These are phyloP conservation scores for Starmera caribaea DNA, from an alignment of 805 yeast genomes.

Conservation along the genomic window DNA sequence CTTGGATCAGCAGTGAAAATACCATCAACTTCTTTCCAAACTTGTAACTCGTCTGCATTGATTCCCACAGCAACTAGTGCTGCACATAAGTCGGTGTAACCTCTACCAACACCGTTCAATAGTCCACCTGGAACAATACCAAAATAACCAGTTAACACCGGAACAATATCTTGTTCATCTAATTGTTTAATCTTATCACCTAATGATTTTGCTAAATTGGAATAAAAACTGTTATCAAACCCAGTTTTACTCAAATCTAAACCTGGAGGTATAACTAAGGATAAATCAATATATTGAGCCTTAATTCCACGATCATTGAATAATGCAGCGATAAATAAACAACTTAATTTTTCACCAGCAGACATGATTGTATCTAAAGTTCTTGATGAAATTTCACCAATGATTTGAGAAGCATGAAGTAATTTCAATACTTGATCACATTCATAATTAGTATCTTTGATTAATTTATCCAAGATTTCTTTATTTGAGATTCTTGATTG, in stretches of 20 bases:
- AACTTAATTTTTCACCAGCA: slow-evolving; percentile 87
- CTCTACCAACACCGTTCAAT: slow-evolving; percentile 89
- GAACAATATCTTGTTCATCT: slow-evolving; percentile 41
- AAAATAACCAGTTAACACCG: slow-evolving; percentile 93
- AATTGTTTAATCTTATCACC: slow-evolving; percentile 38
- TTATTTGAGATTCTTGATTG: slow-evolving; percentile 33
- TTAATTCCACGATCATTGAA: slow-evolving; percentile 75
- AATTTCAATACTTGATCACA: slow-evolving; percentile 59
- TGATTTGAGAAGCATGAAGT: slow-evolving; percentile 77
- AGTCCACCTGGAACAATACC: slow-evolving; percentile 96
- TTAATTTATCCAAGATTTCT: slow-evolving; percentile 41
- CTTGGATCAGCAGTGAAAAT: slow-evolving; percentile 98
- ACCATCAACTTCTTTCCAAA: slow-evolving; percentile 99
- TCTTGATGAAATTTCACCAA: slow-evolving; percentile 85
- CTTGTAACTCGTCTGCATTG: slow-evolving; percentile 87
- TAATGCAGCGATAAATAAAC: slow-evolving; percentile 79
- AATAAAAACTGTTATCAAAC: slow-evolving; percentile 60
- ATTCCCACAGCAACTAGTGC: slow-evolving; percentile 92
- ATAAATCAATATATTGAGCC: slow-evolving; percentile 72
- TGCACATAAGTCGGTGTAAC: slow-evolving; percentile 96
- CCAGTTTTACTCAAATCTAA: slow-evolving; percentile 42
- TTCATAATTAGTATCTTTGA: slow-evolving; percentile 53
- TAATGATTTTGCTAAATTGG: slow-evolving; percentile 40
- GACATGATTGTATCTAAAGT: slow-evolving; percentile 88
- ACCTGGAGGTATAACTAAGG: slow-evolving; percentile 58